A percentile compares a stretch with the other conserved stretches of the same genome.
Evolutionary conservation across 2,329 filamentous ascomycete genomes (phyloP).

Genomic region (Colletotrichum salicis): DNA sequence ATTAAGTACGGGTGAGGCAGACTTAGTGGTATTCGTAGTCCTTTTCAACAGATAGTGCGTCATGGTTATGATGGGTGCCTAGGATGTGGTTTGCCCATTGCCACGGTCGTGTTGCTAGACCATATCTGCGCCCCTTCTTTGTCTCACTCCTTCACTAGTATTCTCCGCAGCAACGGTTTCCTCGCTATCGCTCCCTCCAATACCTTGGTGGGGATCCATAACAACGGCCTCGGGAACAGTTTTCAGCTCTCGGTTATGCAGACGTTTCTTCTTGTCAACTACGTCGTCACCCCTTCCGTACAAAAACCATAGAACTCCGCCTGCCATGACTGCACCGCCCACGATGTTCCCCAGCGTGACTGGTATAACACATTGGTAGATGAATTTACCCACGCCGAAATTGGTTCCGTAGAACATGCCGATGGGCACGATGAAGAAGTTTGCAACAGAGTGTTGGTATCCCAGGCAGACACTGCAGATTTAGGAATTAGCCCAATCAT

Average conservation of each 20-base stretch:
- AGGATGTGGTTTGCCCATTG: neutral
- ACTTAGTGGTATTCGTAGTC: neutral
- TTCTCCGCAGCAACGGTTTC: neutral
- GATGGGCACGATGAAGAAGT: constrained; percentile 15
- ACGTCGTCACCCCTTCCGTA: neutral
- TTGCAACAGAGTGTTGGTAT: constrained; percentile 17
- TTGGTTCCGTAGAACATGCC: constrained; percentile 18
- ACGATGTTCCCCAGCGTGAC: constrained; percentile 22
- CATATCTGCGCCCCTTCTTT: neutral
- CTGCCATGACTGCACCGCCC: neutral
- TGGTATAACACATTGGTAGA: constrained; percentile 11
- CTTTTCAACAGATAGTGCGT: neutral
- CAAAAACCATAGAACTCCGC: neutral
- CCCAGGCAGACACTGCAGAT: neutral
- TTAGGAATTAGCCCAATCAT: neutral
- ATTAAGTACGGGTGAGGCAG: neutral
- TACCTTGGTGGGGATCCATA: neutral
- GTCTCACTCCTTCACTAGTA: neutral
- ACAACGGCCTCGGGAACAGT: too few species aligned
- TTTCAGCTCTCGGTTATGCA: neutral
- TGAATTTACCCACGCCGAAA: constrained; percentile 14
- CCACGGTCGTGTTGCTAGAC: neutral
- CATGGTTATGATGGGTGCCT: neutral
- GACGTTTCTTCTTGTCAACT: neutral
- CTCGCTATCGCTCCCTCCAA: neutral